Evolutionary conservation across 768 basidiomycete species (phyloP), one percentile per base, ranked within the genome.

Genomic region (Suillus ampliporus): DNA sequence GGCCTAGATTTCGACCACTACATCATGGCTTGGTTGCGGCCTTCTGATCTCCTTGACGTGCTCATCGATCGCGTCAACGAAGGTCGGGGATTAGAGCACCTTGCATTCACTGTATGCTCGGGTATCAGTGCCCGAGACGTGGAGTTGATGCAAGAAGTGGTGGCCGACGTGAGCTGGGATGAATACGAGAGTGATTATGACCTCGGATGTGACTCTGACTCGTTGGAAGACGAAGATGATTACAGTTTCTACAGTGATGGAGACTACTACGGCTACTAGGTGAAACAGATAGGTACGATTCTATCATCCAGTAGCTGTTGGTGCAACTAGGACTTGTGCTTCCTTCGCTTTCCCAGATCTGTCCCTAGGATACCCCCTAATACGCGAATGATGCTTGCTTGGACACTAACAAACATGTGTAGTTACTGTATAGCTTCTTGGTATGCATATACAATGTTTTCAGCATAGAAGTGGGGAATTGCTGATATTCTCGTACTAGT

Each of bases 31-130:
- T 35, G 4, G 4, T n/a, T 19, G 23, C 11, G 4, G 13, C 5
- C 35, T 7, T 37, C 19, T 28, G 59, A 60, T 23, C 23, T 60
- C n/a, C 5, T 10, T n/a, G 53, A 60, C 23, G 59, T 40, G 37
- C 59, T 60, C 59, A 37, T 60, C 26, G 59, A 54, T 57, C 59
- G 59, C 21, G 53, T 10, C 17, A 60, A 60, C 48, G 23, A 53
- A 35, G 54, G 35, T 60, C 50, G 17, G 23, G 46, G 40, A n/a
- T 17, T 60, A 21, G 50, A 60, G 19, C 34, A 14, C 21, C 59
- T 60, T 10, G 1, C 37, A 9, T n/a, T 60, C n/a, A n/a, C 48
- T 28, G 8, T 11, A 21, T 60, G 59, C 17, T 7, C 1, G 23
- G 26, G 52, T 28, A 37, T 60, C 19, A 26, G 11, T 38, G 31